phyloP scores from a whole-genome alignment of 495 filamentous ascomycete genomes.

The Cudoniella acicularis region DNA sequence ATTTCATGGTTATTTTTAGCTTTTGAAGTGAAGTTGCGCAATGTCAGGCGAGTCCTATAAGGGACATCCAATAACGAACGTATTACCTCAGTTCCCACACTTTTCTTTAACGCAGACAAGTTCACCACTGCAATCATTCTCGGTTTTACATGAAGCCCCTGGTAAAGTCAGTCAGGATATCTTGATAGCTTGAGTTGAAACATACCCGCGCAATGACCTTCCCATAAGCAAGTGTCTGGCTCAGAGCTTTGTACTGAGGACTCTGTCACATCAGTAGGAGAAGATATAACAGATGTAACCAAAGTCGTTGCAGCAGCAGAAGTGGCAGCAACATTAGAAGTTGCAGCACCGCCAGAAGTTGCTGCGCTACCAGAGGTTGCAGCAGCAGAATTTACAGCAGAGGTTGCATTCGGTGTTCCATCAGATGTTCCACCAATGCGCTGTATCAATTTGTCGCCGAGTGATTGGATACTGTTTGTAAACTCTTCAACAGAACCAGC shows the following conservation, averaged over 20 bases:
- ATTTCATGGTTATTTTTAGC: too few relatives aligned
- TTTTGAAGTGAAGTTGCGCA: too few relatives aligned
- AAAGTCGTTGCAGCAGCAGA: too few relatives aligned
- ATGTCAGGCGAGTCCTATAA: too few relatives aligned
- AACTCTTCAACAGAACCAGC: conserved; percentile 41
- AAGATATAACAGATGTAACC: too few relatives aligned
- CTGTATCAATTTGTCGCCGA: conserved; percentile 35
- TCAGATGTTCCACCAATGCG: neutral
- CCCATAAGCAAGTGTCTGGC: too few relatives aligned
- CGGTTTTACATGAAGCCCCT: neutral
- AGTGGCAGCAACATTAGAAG: too few relatives aligned
- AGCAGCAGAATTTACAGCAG: neutral
- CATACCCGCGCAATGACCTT: too few relatives aligned
- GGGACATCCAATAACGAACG: too few relatives aligned
- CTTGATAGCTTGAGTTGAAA: neutral
- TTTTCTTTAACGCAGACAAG: neutral
- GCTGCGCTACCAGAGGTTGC: neutral
- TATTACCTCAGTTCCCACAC: too few relatives aligned
- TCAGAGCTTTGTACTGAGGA: too few relatives aligned
- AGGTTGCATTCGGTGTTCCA: neutral
- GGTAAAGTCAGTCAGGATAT: neutral
- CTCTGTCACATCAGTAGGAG: too few relatives aligned
- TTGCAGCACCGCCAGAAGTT: neutral
- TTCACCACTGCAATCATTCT: neutral
- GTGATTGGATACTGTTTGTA: conserved; percentile 41